These are phyloP conservation scores for Paramyrothecium sp. DNA, from an alignment of 2,329 filamentous ascomycete genomes.

Conservation along the genomic window DNA sequence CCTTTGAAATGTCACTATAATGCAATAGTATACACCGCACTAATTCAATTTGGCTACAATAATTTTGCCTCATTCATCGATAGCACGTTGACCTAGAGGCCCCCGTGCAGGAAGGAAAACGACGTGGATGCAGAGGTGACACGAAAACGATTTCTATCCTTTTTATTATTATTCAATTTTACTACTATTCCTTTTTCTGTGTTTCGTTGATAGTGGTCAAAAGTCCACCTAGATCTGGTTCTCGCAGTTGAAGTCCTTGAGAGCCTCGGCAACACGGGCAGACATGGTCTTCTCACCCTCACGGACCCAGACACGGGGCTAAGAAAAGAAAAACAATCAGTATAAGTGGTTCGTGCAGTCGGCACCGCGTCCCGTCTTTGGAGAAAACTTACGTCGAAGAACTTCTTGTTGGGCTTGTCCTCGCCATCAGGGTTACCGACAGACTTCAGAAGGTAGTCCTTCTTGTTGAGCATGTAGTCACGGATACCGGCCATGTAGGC, in stretches of 20 bases:
- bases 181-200: neutral
- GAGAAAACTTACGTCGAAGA: constrained; percentile 56
- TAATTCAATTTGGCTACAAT: neutral
- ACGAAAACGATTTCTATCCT: neutral
- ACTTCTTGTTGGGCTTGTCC: constrained; percentile 99
- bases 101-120: too few species aligned
- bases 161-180: neutral
- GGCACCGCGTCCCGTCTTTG: neutral
- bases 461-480: constrained; percentile 91
- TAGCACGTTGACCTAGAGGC: neutral
- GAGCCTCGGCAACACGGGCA: constrained; percentile 73
- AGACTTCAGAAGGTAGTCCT: constrained; percentile 84
- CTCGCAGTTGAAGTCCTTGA: constrained; percentile 80
- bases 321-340: constrained; percentile 8
- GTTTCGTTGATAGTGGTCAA: neutral
- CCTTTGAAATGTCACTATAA: neutral
- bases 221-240: constrained; percentile 28
- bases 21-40: too few species aligned
- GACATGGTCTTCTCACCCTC: constrained; percentile 98
- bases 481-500: constrained; percentile 91
- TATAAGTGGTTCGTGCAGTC: too few species aligned
- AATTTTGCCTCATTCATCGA: neutral
- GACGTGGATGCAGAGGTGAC: too few species aligned
- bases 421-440: constrained; percentile 95
- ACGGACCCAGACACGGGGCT: constrained; percentile 91